Evolutionary conservation across 1,284 basidiomycete genomes (phyloP).

Genomic region (Trametes hirsuta): DNA sequence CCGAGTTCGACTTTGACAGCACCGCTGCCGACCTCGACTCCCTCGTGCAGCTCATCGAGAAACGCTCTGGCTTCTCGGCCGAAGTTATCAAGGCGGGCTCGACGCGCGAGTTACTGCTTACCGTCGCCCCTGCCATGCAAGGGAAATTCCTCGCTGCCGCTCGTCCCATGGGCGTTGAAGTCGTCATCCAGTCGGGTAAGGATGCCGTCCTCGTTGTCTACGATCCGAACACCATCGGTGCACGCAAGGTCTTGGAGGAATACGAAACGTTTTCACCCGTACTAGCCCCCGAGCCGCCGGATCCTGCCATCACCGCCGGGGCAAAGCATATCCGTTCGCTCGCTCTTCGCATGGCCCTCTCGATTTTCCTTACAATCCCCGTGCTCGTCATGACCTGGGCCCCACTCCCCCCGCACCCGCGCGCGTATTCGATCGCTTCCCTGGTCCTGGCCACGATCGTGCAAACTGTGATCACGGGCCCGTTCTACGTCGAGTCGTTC

Average conservation of each 20-base stretch:
- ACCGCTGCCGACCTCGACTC: conserved; percentile 23
- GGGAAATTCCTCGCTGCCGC: conserved; percentile 22
- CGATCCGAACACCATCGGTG: conserved; percentile 31
- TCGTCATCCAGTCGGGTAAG: conserved; percentile 22
- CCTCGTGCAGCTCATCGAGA: conserved; percentile 32
- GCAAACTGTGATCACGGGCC: conserved; percentile 42
- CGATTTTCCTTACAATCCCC: conserved; percentile 43
- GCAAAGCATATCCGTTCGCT: conserved; percentile 36
- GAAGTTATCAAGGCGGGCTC: conserved; percentile 28
- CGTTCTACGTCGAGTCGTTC: conserved; percentile 42
- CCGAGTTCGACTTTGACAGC: conserved; percentile 36
- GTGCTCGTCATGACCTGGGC: conserved; percentile 52
- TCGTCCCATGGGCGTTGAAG: conserved; percentile 29
- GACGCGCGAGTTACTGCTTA: conserved; percentile 26
- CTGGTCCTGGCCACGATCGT: conserved; percentile 45
- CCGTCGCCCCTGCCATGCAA: conserved; percentile 13
- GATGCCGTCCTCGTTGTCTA: conserved; percentile 25
- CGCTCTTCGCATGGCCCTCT: conserved; percentile 37
- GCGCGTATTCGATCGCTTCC: conserved; percentile 41
- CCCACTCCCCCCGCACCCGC: conserved; percentile 38
- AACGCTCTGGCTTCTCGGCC: conserved; percentile 35
- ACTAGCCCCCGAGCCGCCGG: conserved; percentile 31
- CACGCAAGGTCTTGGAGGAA: conserved; percentile 28
- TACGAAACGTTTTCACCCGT: conserved; percentile 30
- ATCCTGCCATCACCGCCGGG: conserved; percentile 33